Evolutionary conservation across 345 rosid species (phyloP).

Genomic region (Linum tenue): DNA sequence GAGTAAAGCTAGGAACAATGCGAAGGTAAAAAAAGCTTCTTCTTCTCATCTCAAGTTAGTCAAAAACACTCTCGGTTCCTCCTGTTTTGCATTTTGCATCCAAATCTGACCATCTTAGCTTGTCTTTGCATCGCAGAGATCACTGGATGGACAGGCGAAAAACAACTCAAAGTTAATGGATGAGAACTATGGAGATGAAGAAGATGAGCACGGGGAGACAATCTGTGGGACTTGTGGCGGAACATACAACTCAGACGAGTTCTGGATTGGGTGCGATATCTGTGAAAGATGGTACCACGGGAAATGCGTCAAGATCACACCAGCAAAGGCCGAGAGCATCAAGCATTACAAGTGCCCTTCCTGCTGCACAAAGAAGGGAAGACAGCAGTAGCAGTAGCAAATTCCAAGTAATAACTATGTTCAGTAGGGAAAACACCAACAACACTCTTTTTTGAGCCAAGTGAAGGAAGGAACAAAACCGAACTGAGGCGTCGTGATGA

Average conservation of each 20-base stretch:
- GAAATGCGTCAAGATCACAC: background rate
- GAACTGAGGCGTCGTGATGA: no score
- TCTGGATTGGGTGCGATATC: slow-evolving; percentile 76
- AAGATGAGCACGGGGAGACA: slow-evolving; percentile 78
- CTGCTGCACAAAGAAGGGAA: slow-evolving; percentile 60
- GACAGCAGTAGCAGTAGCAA: slow-evolving; percentile 8
- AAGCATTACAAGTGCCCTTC: slow-evolving; percentile 86
- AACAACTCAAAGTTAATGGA: slow-evolving; percentile 43
- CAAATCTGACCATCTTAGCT: background rate
- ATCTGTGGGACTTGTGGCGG: slow-evolving; percentile 82
- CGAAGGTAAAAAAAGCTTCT: slow-evolving; percentile 40
- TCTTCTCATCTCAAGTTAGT: background rate
- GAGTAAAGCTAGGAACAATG: slow-evolving; percentile 67
- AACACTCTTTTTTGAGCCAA: no score
- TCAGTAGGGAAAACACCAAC: no score
- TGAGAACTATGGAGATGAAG: slow-evolving; percentile 59
- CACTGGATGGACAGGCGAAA: slow-evolving; percentile 53
- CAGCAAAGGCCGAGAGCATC: slow-evolving; percentile 55
- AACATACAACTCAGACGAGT: slow-evolving; percentile 64
- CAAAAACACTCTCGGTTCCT: background rate
- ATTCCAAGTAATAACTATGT: no score
- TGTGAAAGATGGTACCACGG: background rate
- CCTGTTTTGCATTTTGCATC: background rate
- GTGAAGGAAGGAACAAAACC: no score
- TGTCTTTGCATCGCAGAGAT: slow-evolving; percentile 36